Evolutionary conservation across 2,329 filamentous ascomycete genomes (phyloP).

Genomic region (Leptographium flavum): DNA sequence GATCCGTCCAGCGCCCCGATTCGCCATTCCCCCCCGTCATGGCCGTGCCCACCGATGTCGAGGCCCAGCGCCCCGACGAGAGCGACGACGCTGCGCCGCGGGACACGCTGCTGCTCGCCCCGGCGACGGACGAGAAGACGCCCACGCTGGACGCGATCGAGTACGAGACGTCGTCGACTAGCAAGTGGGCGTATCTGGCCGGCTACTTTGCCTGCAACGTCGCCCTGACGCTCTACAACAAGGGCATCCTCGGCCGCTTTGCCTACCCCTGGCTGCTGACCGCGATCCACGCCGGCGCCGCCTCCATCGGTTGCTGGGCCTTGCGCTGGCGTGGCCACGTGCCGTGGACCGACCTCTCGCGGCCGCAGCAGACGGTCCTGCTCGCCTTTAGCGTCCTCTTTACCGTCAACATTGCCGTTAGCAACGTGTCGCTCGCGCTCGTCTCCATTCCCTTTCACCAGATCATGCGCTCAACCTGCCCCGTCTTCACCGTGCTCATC

Average conservation of each 20-base stretch:
- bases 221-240: conserved; percentile 13
- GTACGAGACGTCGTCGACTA: conserved; percentile 14
- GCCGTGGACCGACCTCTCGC: conserved; percentile 4
- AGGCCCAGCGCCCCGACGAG: conserved; percentile 10
- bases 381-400: conserved; percentile 11
- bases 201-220: conserved; percentile 14
- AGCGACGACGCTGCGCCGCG: too few species aligned
- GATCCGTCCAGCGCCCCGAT: too few species aligned
- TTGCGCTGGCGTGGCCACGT: conserved; percentile 10
- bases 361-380: conserved; percentile 8
- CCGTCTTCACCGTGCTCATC: conserved; percentile 47
- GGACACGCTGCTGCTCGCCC: too few species aligned
- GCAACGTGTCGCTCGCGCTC: conserved; percentile 13
- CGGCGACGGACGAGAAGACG: background rate
- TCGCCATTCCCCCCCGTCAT: background rate
- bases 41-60: conserved; percentile 6
- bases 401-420: conserved; percentile 14
- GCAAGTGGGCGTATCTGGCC: conserved; percentile 13
- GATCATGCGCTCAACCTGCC: conserved; percentile 46
- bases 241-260: conserved; percentile 11
- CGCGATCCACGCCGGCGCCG: conserved; percentile 12
- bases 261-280: conserved; percentile 13
- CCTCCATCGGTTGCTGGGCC: conserved; percentile 11
- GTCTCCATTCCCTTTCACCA: conserved; percentile 51
- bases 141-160: conserved; percentile 14